Conservation (phyloP, 257 asterid species). For the Datura wrightii region DNA sequence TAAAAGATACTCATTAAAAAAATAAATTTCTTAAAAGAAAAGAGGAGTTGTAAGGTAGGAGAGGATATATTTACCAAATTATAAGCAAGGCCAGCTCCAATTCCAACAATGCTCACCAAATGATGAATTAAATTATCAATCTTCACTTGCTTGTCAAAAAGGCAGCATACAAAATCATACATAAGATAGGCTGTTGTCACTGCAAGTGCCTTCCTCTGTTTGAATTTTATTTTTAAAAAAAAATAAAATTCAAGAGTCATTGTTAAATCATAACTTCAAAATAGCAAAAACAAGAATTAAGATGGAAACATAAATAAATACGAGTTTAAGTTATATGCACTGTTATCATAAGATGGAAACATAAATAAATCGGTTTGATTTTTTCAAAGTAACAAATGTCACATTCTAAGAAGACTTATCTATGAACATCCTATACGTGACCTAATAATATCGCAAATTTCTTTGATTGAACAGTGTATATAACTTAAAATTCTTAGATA, state of each 20-base stretch:
- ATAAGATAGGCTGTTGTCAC: conserved; percentile 61
- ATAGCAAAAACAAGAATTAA: not conserved
- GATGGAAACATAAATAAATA: no score
- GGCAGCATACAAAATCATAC: conserved; percentile 77
- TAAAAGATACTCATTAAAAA: no score
- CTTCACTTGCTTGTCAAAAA: conserved; percentile 58
- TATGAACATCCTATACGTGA: not conserved
- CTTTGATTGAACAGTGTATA: not conserved
- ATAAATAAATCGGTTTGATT: no score
- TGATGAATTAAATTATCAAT: conserved; percentile 76
- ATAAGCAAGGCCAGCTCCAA: conserved; percentile 74
- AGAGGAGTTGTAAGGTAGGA: not conserved
- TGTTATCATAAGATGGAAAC: not conserved
- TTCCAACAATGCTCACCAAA: conserved; percentile 71
- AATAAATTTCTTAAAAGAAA: no score
- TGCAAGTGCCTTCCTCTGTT: conserved; percentile 73
- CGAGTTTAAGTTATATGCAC: not conserved
- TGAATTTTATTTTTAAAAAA: not conserved
- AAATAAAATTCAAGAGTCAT: not conserved
- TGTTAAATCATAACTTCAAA: not conserved
- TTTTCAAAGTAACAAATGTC: not conserved
- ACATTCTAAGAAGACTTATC: not conserved
- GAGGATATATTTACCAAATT: conserved; percentile 53
- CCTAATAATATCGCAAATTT: not conserved
- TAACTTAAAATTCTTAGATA: not conserved